Evolutionary conservation across 2,329 filamentous ascomycete genomes (phyloP), one percentile per base, ranked within the genome.

Genomic region (Stemphylium beticola): DNA sequence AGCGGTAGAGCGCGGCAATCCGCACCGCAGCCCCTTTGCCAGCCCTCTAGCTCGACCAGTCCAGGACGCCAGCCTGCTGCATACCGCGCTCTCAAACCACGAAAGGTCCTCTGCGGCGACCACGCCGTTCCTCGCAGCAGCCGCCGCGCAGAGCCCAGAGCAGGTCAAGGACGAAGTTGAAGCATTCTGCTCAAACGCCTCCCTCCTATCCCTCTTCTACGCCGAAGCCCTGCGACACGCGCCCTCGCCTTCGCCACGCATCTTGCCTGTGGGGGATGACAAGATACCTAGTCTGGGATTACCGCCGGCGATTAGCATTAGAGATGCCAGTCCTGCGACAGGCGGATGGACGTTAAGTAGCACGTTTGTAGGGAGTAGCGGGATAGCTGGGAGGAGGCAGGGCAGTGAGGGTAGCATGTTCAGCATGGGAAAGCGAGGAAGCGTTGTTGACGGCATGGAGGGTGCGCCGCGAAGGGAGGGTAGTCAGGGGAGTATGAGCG

Each of bases 141-240:
- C 41, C 6, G 24, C 52, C 9, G 43, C 40, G 34, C 58, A 66
- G 33, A 68, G 66, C 4, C 70, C 73, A 2, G 79, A 81, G 49
- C 69, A 74, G 36, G 74, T 82, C 47, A 76, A 78, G 54, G 75
- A 77, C 26, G 73, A 77, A 24, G 65, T 82, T 26, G 77, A 79
- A 59, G 65, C 66, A 0, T 79, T 82, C 52, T 82, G 80, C 56
- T 64, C 66, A 0, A 73, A 80, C 49, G 64, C 72, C 22, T 60
- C 65, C 9, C 68, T 71, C 1, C 68, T 83, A 12, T 69, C 74
- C 2, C 49, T 55, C 1, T 80, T 83, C 58, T 83, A 81, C 60
- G 75, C 62, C n/a, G 69, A 74, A 29, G 71, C 69, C 0, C 67
- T 71, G 39, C 65, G 57, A 39, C 68, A 75, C 46, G 71, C 72